Evolutionary conservation across 164 flowering plant species (phyloP), one percentile per base, ranked within the genome.

Genomic region (Vitis cinerea): DNA sequence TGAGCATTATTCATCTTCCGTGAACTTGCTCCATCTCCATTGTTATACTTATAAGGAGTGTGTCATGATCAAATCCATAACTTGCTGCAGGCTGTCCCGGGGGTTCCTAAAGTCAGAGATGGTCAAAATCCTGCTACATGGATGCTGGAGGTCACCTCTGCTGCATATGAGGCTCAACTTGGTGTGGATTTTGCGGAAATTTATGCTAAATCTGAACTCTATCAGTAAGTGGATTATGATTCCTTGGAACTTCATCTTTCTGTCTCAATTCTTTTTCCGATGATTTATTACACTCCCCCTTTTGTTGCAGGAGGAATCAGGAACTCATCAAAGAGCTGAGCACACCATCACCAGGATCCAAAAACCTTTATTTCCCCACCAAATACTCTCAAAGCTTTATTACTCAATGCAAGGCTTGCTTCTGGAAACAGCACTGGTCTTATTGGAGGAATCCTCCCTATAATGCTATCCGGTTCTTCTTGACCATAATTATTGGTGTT

Each of bases 71-170:
- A 31, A 31, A 3, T 31, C 44, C 4, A 7, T 31, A 31, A 31
- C 6, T 31, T 31, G 44, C 23, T 49, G 64, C 51, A 82, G 83
- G 78, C 77, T 44, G 49, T 82, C 27, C 79, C 70, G 1, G 74
- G 78, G 17, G 79, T 82, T 64, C 75, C 81, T 0, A 77, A 66
- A 50, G 74, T 79, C 68, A 70, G 15, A 44, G 77, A 77, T 7
- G 79, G 80, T 16, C 77, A 76, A 59, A 81, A 81, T 62, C 84
- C 82, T 53, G 80, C 82, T 49, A 74, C 84, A 67, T 81, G 84
- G 84, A 72, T 81, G 80, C 61, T 81, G 19, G 82, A 81, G 10
- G 65, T 77, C 58, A 78, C 74, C 60, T 63, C 80, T 9, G 5
- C 73, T 13, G 66, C 72, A 3, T 70, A 56, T 49, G 84, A 81